These are phyloP conservation scores for Gamarada debralockiae DNA, from an alignment of 495 filamentous ascomycete genomes.

Conservation along the genomic window DNA sequence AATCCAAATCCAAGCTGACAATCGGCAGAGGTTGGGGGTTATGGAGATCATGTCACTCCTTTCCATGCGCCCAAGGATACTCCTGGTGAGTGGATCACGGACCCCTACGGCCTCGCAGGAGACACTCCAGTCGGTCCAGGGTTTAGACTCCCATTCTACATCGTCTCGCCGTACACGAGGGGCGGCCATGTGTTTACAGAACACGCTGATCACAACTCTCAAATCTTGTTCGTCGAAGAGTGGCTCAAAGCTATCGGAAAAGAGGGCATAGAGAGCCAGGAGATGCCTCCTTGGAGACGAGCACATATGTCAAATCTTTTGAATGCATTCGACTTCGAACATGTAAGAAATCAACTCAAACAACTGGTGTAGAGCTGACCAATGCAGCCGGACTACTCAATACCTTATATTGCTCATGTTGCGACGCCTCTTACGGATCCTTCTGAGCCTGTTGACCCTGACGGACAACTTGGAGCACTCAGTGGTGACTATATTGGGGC, in stretches of 20 bases:
- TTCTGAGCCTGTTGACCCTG: too few relatives aligned
- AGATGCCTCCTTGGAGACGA: conserved; percentile 29
- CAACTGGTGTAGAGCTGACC: too few relatives aligned
- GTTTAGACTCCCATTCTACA: conserved; percentile 49
- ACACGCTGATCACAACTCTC: conserved; percentile 51
- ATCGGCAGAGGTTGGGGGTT: conserved; percentile 27
- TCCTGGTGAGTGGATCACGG: conserved; percentile 31
- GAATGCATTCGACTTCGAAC: conserved; percentile 31
- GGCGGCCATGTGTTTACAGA: conserved; percentile 52
- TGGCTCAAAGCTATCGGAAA: conserved; percentile 33
- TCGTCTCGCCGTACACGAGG: conserved; percentile 53
- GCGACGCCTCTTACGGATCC: not conserved
- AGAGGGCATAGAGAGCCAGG: conserved; percentile 19
- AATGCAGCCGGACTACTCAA: conserved; percentile 11
- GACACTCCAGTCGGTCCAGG: conserved; percentile 25
- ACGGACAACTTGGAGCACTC: too few relatives aligned
- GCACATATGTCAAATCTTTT: conserved; percentile 31
- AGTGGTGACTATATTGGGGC: too few relatives aligned
- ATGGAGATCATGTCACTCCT: conserved; percentile 29
- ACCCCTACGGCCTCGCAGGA: conserved; percentile 24
- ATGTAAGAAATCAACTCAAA: too few relatives aligned
- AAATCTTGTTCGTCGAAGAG: conserved; percentile 52
- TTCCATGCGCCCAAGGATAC: conserved; percentile 28
- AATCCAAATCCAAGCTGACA: too few relatives aligned
- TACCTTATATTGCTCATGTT: not conserved